Base-by-base conservation (phyloP, 148 eudicot species). In the Cornus suecica region DNA sequence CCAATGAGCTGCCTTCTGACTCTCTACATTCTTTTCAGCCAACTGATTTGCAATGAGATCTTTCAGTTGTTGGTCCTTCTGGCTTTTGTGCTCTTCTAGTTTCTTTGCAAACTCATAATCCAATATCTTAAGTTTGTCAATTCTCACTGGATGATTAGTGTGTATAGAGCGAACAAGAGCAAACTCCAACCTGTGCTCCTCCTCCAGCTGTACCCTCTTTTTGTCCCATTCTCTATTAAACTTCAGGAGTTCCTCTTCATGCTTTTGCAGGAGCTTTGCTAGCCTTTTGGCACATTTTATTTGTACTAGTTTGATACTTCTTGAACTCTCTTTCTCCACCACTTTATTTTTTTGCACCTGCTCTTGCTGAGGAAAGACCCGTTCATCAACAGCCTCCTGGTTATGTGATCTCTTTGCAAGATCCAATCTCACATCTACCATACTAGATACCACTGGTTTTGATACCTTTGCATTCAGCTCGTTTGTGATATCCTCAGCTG, bases 1-100 rank as follows among this genome's bases (percentile, higher is more conserved):
- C 87, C 69, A 77, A 15, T 30, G 69, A 29, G 74, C 74, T 58
- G 73, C 78, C 82, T 81, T 88, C 42, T 67, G 70, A 58, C 76
- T 78, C 77, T 82, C 88, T 32, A 66, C 83, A 28, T 73, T 71
- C 45, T 42, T 83, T 81, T 82, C 90, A 73, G 73, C 74, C 74
- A 77, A 74, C 8, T 90, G 90, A 74, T 77, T 82, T 79, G 81
- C 84, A 83, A 82, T 68, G 3, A 88, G 82, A 24, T 80, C 83
- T 75, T 85, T 76, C 51, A 80, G 87, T 42, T 37, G 14, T 60
- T 6, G 45, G 37, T 76, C 85, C 72, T 81, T 87, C 34, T 79
- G 70, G 65, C 41, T 64, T 30, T 86, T 79, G 31, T 65, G 85
- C 62, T 84, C 90, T 70, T 85, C 79, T 73, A 79, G 61, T 71